Evolutionary conservation across 495 filamentous ascomycete species (phyloP), one percentile per base, ranked within the genome.

Genomic region (Pseudoneurospora amorphoporcata): DNA sequence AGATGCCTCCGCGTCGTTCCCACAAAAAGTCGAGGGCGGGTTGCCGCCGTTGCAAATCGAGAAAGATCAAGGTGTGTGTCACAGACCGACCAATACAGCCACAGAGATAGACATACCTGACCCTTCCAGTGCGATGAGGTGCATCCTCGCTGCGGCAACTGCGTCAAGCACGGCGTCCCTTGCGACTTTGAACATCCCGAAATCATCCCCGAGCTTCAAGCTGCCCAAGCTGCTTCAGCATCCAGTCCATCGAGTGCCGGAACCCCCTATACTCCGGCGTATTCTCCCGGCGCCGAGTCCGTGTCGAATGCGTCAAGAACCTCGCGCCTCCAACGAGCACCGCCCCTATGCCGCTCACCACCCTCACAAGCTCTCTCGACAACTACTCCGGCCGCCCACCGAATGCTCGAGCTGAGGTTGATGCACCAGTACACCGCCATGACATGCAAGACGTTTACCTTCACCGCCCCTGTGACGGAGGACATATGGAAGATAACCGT

Each of bases 11-110:
- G 8, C 81, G 88, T 76, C 84, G 87, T 78, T 87, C 87, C 38
- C 88, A 90, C 76, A 90, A 88, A 75, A 90, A 90, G 81, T 88
- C 86, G 58, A 82, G 88, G 71, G 83, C 86, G 45, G 88, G 88
- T 35, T 90, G 88, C 73, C 80, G 83, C 72, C 82, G 88, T 45
- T 90, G 88, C 81, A 90, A 90, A 81, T 78, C 81, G 68, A 83
- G 88, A 58, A 89, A 90, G 79, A 88, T 90, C 69, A 90, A 90
- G 85, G 87, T 88, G 81, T 32, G 77, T 69, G 45, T 12, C 58
- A 29, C 19, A 37, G 14, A 43, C 5, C 39, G 14, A 43, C 5
- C 39, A 42, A 6, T 23, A 29, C 19, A 68, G 14, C 32, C 40
- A 39, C 23, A 70, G 5, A 37, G 0, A 58, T 4, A 43, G 16